These are phyloP conservation scores for Rhizopogon rudus DNA, from an alignment of 768 basidiomycete species.

Conservation along the genomic window DNA sequence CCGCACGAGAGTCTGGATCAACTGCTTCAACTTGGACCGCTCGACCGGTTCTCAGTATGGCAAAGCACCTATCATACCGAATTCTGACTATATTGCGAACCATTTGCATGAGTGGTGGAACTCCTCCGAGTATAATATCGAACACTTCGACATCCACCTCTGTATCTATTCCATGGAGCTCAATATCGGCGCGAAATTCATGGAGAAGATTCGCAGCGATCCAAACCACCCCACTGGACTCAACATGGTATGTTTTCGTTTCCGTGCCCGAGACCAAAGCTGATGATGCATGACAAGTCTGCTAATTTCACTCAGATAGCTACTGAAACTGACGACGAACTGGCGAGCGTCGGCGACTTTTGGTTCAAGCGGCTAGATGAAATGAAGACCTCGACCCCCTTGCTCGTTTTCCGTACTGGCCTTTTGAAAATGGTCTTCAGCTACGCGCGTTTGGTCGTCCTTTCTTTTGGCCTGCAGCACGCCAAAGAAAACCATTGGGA, in stretches of 20 bases:
- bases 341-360: constrained; percentile 46
- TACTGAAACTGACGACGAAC: constrained; percentile 61
- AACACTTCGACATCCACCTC: constrained; percentile 75
- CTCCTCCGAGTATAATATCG: constrained; percentile 61
- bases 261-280: neutral
- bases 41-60: constrained; percentile 88
- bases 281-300: constrained; percentile 32
- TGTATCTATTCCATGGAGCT: constrained; percentile 76
- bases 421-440: constrained; percentile 59
- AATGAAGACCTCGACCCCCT: constrained; percentile 49
- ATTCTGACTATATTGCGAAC: constrained; percentile 70
- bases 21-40: constrained; percentile 87
- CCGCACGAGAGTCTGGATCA: constrained; percentile 86
- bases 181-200: constrained; percentile 56
- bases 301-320: constrained; percentile 63
- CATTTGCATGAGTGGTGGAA: constrained; percentile 71
- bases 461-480: constrained; percentile 77
- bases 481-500: constrained; percentile 50
- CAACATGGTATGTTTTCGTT: constrained; percentile 49
- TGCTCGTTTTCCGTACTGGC: constrained; percentile 56
- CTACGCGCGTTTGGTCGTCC: constrained; percentile 62
- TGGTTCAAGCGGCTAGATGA: constrained; percentile 53
- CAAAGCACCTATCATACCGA: constrained; percentile 74
- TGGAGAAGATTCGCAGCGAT: constrained; percentile 64
- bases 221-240: constrained; percentile 70